Conservation (phyloP, 495 filamentous ascomycete species). For the Ascodesmis nigricans region DNA sequence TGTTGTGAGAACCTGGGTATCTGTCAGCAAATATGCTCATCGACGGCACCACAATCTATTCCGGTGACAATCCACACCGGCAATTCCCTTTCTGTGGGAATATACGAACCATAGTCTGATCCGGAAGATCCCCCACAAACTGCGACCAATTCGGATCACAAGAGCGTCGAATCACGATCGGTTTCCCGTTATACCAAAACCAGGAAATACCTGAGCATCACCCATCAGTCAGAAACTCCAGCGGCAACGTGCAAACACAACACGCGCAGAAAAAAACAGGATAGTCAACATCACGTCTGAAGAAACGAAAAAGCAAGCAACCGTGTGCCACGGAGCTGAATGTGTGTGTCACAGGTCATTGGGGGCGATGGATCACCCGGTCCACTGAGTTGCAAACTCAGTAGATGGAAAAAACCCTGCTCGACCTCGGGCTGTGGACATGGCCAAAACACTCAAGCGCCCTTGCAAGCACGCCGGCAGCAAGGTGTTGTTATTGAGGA, state of each 20-base stretch:
- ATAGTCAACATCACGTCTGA: no score
- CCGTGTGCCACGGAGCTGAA: no score
- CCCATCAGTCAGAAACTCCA: no score
- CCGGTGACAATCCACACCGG: background rate
- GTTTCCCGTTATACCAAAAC: constrained; percentile 20
- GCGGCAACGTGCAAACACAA: no score
- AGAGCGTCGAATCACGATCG: constrained; percentile 20
- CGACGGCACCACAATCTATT: constrained; percentile 7
- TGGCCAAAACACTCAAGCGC: constrained; percentile 1
- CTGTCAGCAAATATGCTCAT: no score
- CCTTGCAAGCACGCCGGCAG: no score
- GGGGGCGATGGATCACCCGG: constrained; percentile 1
- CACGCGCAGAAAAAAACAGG: no score
- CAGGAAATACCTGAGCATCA: constrained; percentile 19
- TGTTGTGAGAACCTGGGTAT: constrained; percentile 18
- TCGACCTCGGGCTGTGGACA: background rate
- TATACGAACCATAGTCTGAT: constrained; percentile 21
- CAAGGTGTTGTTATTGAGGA: no score
- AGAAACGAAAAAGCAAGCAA: no score
- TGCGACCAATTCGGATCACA: constrained; percentile 19
- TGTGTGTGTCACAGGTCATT: no score
- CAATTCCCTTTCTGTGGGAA: background rate
- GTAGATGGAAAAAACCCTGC: background rate
- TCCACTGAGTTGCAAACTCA: constrained; percentile 7
- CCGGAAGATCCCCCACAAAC: constrained; percentile 19